A percentile compares a stretch with the other conserved stretches of the same genome.
Evolutionary conservation across 2,329 filamentous ascomycete genomes (phyloP).

Genomic region (Talaromyces verruculosus): DNA sequence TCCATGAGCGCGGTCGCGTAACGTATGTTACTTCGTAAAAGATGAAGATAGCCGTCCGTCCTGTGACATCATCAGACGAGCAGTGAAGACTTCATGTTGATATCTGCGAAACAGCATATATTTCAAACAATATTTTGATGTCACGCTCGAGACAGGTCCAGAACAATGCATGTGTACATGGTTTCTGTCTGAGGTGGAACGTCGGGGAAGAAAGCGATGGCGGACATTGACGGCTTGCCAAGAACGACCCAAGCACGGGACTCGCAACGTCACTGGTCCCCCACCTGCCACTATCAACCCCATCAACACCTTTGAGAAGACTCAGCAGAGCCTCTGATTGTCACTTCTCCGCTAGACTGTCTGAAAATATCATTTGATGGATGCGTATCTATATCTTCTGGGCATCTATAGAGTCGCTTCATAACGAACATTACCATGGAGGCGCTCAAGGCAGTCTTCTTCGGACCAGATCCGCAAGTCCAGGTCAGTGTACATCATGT

Average conservation of each 20-base stretch:
- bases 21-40: neutral
- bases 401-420: neutral
- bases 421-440: conserved; percentile 63
- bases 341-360: neutral
- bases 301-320: neutral
- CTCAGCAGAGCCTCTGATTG: neutral
- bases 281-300: neutral
- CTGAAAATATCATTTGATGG: neutral
- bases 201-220: neutral
- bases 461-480: conserved; percentile 9
- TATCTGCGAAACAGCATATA: neutral
- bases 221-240: neutral
- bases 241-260: conserved; percentile 8
- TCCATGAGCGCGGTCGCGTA: neutral
- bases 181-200: neutral
- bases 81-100: neutral
- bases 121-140: neutral
- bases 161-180: neutral
- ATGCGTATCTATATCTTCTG: neutral
- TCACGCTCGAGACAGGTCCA: neutral
- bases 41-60: neutral
- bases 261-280: conserved; percentile 15
- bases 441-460: conserved; percentile 68
- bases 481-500: conserved; percentile 51
- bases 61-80: neutral